Percentiles rank a stretch among this genome's conserved stretches.
These are phyloP conservation scores for Gossypium stocksii DNA, from an alignment of 345 rosid species.

Conservation along the genomic window DNA sequence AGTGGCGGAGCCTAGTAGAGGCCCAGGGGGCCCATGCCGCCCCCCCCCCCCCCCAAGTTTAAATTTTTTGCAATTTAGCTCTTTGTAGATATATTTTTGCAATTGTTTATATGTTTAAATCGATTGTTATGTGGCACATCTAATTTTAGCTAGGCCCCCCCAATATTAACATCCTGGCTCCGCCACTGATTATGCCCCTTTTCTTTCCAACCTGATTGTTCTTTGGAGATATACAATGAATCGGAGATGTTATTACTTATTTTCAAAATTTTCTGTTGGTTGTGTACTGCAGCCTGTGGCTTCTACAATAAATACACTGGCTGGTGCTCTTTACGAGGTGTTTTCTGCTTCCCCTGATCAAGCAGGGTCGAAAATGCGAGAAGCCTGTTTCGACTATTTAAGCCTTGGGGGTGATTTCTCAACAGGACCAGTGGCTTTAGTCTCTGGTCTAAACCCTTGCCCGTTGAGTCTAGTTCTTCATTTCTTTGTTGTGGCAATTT, in stretches of 20 bases:
- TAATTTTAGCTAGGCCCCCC: no score
- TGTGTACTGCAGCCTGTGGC: constrained; percentile 41
- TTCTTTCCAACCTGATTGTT: neutral
- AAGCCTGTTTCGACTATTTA: constrained; percentile 53
- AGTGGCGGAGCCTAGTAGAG: no score
- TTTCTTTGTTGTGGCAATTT: constrained; percentile 52
- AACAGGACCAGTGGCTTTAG: constrained; percentile 45
- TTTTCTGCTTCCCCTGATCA: constrained; percentile 45
- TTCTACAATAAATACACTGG: constrained; percentile 52
- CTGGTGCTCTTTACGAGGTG: constrained; percentile 50
- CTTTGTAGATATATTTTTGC: no score
- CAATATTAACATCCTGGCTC: no score
- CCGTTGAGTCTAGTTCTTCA: constrained; percentile 48
- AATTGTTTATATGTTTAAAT: no score
- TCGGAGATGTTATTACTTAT: neutral
- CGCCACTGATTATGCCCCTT: neutral
- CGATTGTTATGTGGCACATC: no score
- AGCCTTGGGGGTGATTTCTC: constrained; percentile 51
- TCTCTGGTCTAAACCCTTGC: constrained; percentile 49
- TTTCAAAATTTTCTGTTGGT: neutral
- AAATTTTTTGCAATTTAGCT: no score
- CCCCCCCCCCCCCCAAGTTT: no score
- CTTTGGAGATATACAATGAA: neutral
- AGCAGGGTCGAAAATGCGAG: constrained; percentile 47
- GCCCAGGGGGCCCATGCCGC: no score